These are phyloP conservation scores for Neurospora sp. DNA, from an alignment of 495 filamentous ascomycete species.

Conservation along the genomic window DNA sequence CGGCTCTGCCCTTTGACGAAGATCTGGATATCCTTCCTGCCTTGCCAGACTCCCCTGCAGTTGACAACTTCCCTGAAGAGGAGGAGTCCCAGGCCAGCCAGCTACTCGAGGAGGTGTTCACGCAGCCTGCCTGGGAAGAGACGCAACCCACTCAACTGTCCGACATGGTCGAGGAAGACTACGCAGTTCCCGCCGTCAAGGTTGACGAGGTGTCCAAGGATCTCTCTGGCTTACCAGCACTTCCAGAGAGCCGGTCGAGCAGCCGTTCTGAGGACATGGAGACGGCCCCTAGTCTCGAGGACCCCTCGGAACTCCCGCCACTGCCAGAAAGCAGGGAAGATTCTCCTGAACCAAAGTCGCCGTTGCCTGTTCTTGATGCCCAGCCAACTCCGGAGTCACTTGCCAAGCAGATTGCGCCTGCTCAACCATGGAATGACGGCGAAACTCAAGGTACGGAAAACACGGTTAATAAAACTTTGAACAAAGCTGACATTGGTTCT, in stretches of 20 bases:
- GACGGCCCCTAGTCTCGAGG: not conserved
- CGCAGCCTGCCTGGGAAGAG: not conserved
- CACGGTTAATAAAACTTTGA: not conserved
- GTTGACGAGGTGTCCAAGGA: not conserved
- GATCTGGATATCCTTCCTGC: not conserved
- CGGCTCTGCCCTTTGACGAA: not conserved
- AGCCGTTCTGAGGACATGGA: not conserved
- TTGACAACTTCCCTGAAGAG: not conserved
- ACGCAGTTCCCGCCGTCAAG: not conserved
- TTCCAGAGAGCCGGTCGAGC: not conserved
- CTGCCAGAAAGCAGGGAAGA: slow-evolving; percentile 1
- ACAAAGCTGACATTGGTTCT: not conserved
- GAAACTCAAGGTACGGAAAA: not conserved
- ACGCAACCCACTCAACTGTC: not conserved
- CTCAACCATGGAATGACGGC: not conserved
- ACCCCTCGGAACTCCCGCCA: not conserved
- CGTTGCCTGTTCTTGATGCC: slow-evolving; percentile 1
- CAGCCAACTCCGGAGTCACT: not conserved
- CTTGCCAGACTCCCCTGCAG: not conserved
- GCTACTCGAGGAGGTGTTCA: not conserved
- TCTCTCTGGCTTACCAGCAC: not conserved
- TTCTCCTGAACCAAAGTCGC: slow-evolving; percentile 3
- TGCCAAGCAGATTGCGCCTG: not conserved
- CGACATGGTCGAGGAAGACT: not conserved
- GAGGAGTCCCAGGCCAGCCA: not conserved